Evolutionary conservation across 2,329 filamentous ascomycete genomes (phyloP), one percentile per base, ranked within the genome.

Genomic region (Verticillium klebahnii): DNA sequence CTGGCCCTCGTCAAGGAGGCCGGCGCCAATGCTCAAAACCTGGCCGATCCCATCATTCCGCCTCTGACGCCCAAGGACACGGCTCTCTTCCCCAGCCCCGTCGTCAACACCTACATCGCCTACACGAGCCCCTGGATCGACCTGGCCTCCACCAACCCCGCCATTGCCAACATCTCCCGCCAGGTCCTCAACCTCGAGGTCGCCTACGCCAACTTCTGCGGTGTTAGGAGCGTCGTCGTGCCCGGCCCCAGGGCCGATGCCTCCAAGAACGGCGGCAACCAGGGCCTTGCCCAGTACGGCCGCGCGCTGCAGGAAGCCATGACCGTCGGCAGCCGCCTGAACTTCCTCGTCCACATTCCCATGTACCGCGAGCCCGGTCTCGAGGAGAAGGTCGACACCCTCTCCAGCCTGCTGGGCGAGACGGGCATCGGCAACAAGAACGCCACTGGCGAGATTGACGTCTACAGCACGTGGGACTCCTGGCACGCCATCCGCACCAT

Each of bases 131-230:
- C 92, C 6, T 98, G 94, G 94, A 94, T 97, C 67, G 93, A 98
- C 72, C 79, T 98, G 14, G 89, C 89, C 69, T 96, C 93, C 2
- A 78, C 87, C 1, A 90, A 97, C 73, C 91, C 93, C 7, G 76
- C 94, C 65, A 88, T 98, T 65, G 88, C 92, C 8, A 91, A 91
- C 73, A 84, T 98, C 62, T 97, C 94, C 39, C 87, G 91, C 55
- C 94, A 97, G 76, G 90, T 96, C 7, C 81, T 99, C 65, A 93
- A 93, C 72, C 83, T 97, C 45, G 95, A 99, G 73, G 85, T 98
- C 57, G 91, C 92, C 57, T 99, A 97, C 77, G 95, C 96, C 66
- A 93, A 92, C 65, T 99, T 98, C 77, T 97, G 93, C 71, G 96
- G 96, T 39, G 85, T 95, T 57, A 87, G 88, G 61, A 96, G 90